Base-by-base conservation (phyloP, 2,329 filamentous ascomycete genomes). In the Scolecobasidium constrictum region DNA sequence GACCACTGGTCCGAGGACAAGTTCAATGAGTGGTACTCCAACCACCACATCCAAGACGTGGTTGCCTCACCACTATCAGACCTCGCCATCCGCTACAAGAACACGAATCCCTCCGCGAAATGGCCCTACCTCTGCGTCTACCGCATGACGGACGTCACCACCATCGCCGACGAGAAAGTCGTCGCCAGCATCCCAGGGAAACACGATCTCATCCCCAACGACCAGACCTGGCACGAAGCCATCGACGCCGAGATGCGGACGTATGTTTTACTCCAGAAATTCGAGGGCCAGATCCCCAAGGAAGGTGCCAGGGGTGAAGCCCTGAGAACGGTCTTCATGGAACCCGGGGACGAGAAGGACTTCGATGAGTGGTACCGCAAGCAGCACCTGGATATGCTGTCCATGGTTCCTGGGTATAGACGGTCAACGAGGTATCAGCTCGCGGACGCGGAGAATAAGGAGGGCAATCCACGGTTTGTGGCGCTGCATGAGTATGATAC, bases 291-390 rank as follows among this genome's bases (percentile, higher is more conserved):
- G 31, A 23, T 17, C 16, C 13, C 18, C 4, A 46, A 38, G 34
- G 39, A 35, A 35, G 38, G 40, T 43, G 18, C 42, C 9, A 35
- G 43, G 9, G 45, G 36, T 12, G 42, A 42, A 33, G 46, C 38
- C 11, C 23, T 46, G 20, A 21, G 20, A 12, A 43, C 39, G 23
- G 46, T 52, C 2, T 44, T 43, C 3, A 50, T 54, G 44, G 52
- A 52, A 35, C 49, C 53, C 4, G 45, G 43, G 11, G 51, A 45
- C 26, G 52, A 47, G 7, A 41, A 35, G 5, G 53, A 54, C n/a
- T 49, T 54, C 28, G 52, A 55, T 17, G 51, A 50, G 34, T 56
- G 52, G 53, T 54, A 56, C 39, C 44, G 51, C 18, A 54, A 51
- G 48, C 50, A 55, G 36, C 43, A 45, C 28, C 33, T 40, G 6